Percentiles rank a stretch among this genome's conserved stretches.
These are phyloP conservation scores for Geotrichum candidum DNA, from an alignment of 1,139 yeast genomes.

Conservation along the genomic window DNA sequence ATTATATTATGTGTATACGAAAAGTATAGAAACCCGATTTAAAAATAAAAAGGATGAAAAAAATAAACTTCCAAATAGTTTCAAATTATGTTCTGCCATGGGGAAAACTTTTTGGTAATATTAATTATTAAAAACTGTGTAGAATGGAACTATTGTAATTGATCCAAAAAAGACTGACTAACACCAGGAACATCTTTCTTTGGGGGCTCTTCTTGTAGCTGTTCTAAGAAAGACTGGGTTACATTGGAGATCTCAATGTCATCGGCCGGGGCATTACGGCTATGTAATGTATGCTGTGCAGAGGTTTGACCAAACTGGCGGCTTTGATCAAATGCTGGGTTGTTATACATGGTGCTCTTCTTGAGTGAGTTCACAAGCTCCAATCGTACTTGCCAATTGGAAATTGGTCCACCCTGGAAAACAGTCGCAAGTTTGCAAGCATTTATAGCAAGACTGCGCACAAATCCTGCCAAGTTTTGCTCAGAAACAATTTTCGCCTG, in stretches of 20 bases:
- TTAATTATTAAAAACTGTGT: neutral
- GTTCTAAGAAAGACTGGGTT: conserved; percentile 8
- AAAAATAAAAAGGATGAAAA: neutral
- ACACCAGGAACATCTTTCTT: conserved; percentile 2
- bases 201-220: neutral
- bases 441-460: conserved; percentile 59
- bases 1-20: neutral
- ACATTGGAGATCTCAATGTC: conserved; percentile 1
- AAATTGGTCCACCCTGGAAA: conserved; percentile 45
- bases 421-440: conserved; percentile 69
- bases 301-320: neutral
- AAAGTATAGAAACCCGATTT: neutral
- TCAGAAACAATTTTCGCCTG: conserved; percentile 65
- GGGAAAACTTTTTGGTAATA: no score
- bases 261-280: neutral
- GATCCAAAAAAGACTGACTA: conserved; percentile 7
- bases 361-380: conserved; percentile 47
- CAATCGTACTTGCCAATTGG: conserved; percentile 64
- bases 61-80: neutral
- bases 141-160: conserved; percentile 2
- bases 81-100: neutral
- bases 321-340: neutral
- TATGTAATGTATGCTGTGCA: neutral
- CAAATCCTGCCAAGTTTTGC: conserved; percentile 53
- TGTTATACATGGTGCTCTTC: neutral